Percentiles rank a stretch among this genome's conserved stretches.
phyloP scores from a whole-genome alignment of 2,329 filamentous ascomycete genomes.

The Juglanconis juglandina region DNA sequence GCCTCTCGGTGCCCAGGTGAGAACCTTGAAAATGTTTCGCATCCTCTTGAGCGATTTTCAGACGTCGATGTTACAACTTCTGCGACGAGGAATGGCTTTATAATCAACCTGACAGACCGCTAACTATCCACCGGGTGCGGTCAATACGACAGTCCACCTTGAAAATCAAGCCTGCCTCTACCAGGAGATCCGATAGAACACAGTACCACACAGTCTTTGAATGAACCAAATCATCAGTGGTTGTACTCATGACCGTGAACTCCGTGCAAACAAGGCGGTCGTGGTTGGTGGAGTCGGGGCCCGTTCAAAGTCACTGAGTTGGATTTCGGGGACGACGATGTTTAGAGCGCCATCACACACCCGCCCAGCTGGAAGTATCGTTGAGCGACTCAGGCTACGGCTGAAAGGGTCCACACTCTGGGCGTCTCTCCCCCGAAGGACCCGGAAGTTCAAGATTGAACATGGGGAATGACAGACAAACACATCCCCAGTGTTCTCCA shows the following conservation, averaged over 20 bases:
- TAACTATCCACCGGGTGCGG: neutral
- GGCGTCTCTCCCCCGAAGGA: neutral
- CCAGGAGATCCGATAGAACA: no score
- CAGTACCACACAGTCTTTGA: no score
- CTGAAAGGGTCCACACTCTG: neutral
- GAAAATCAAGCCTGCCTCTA: no score
- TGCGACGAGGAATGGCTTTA: conserved; percentile 28
- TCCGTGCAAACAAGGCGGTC: no score
- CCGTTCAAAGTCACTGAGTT: neutral
- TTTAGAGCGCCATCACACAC: neutral
- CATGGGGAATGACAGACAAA: neutral
- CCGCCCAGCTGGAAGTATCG: neutral
- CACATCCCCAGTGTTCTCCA: neutral
- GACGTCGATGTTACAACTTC: conserved; percentile 25
- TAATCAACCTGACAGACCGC: conserved; percentile 23
- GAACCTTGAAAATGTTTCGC: conserved; percentile 5
- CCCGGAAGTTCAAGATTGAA: neutral
- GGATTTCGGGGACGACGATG: neutral
- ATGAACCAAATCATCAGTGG: no score
- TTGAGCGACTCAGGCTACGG: neutral
- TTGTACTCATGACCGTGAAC: no score
- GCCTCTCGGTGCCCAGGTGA: conserved; percentile 1
- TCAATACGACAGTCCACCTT: no score
- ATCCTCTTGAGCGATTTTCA: conserved; percentile 21
- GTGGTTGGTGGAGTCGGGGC: neutral